phyloP scores from a whole-genome alignment of 2,329 filamentous ascomycete genomes.

The Stagonosporopsis rhizophila region DNA sequence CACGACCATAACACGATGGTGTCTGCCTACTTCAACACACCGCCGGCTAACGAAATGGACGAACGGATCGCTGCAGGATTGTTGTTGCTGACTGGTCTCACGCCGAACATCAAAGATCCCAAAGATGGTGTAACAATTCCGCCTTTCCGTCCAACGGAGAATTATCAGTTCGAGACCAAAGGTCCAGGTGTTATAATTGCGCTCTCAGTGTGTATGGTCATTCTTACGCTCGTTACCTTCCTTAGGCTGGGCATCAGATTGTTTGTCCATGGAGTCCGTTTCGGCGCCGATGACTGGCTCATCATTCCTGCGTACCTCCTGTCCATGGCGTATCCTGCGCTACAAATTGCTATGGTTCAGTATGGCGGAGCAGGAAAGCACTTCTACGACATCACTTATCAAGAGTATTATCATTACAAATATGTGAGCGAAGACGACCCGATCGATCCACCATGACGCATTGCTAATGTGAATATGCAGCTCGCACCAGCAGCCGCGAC shows the following conservation, averaged over 20 bases:
- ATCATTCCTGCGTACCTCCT: constrained; percentile 15
- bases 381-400: constrained; percentile 15
- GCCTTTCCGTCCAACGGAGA: constrained; percentile 6
- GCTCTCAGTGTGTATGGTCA: constrained; percentile 12
- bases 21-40: constrained; percentile 12
- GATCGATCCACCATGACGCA: neutral
- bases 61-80: constrained; percentile 9
- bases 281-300: constrained; percentile 16
- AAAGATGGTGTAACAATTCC: constrained; percentile 11
- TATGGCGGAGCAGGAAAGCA: constrained; percentile 13
- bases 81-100: constrained; percentile 5
- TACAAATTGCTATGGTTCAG: constrained; percentile 13
- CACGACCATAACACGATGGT: constrained; percentile 8
- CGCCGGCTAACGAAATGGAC: constrained; percentile 10
- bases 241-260: constrained; percentile 10
- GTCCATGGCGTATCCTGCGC: constrained; percentile 10
- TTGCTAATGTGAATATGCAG: constrained; percentile 4
- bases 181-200: constrained; percentile 5
- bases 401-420: constrained; percentile 13
- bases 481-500: constrained; percentile 8
- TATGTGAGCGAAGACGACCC: neutral
- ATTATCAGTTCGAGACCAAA: constrained; percentile 12
- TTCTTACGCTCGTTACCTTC: constrained; percentile 7
- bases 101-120: constrained; percentile 5
- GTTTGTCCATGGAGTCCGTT: constrained; percentile 11